Evolutionary conservation across 2,329 filamentous ascomycete genomes (phyloP).

Genomic region (Sporothrix schenckii): DNA sequence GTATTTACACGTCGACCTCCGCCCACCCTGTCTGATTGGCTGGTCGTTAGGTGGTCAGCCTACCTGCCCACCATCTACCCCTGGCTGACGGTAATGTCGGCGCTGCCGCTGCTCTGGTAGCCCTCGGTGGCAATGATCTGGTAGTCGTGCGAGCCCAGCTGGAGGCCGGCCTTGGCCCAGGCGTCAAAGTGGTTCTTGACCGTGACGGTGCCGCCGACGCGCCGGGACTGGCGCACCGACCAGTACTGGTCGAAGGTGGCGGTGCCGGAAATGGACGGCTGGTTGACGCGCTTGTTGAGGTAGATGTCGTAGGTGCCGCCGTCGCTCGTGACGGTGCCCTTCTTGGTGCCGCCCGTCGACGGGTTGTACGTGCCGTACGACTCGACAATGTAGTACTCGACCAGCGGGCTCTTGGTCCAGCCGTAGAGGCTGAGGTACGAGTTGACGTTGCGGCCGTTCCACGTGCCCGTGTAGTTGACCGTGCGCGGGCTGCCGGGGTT

Average conservation of each 20-base stretch:
- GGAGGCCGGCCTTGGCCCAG: constrained; percentile 50
- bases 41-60: no score
- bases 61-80: neutral
- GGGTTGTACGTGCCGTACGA: constrained; percentile 35
- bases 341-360: constrained; percentile 34
- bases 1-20: no score
- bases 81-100: constrained; percentile 40
- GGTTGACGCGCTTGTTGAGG: constrained; percentile 44
- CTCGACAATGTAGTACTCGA: constrained; percentile 38
- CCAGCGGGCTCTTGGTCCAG: constrained; percentile 35
- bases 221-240: constrained; percentile 54
- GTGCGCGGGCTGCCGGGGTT: constrained; percentile 48
- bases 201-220: constrained; percentile 53
- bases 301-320: constrained; percentile 46
- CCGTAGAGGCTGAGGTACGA: constrained; percentile 34
- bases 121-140: constrained; percentile 56
- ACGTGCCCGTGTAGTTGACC: constrained; percentile 41
- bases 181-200: constrained; percentile 53
- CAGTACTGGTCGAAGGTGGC: constrained; percentile 55
- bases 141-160: constrained; percentile 49
- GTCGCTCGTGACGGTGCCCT: constrained; percentile 43
- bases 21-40: no score
- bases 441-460: constrained; percentile 39
- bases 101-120: constrained; percentile 43
- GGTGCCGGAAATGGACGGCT: constrained; percentile 52